Percentiles rank a stretch among this genome's conserved stretches.
phyloP scores from a whole-genome alignment of 139 green algal species.

The Coelastrella sp. region DNA sequence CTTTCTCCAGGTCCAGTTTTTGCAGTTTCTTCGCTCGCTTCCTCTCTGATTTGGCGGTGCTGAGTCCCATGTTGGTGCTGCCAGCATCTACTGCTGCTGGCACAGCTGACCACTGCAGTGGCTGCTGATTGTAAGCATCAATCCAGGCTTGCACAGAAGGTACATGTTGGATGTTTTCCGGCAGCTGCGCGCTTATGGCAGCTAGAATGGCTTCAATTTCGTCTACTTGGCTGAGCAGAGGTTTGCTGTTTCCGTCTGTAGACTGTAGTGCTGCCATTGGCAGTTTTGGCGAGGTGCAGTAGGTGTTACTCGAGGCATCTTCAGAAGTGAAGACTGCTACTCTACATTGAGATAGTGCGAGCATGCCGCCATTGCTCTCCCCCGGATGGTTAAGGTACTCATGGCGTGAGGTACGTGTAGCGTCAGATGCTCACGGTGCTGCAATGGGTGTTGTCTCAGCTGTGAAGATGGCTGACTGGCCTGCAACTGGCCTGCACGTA shows the following conservation, averaged over 20 bases:
- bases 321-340: too few relatives aligned
- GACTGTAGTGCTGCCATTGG: background rate
- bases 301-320: too few relatives aligned
- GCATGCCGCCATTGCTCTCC: background rate
- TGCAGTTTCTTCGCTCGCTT: slow-evolving; percentile 28
- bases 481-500: too few relatives aligned
- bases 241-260: background rate
- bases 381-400: too few relatives aligned
- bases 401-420: too few relatives aligned
- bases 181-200: background rate
- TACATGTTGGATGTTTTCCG: background rate
- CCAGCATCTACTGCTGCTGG: slow-evolving; percentile 25
- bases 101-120: slow-evolving; percentile 6
- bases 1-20: slow-evolving; percentile 12
- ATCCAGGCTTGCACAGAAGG: background rate
- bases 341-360: background rate
- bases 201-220: slow-evolving; percentile 3
- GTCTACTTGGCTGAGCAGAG: background rate
- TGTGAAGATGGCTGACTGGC: too few relatives aligned
- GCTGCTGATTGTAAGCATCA: background rate
- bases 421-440: background rate
- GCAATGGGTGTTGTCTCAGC: too few relatives aligned
- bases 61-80: slow-evolving; percentile 33
- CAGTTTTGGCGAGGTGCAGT: too few relatives aligned
- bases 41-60: background rate